Base-by-base conservation (phyloP, 805 yeast species). In the Torulaspora delbrueckii region DNA sequence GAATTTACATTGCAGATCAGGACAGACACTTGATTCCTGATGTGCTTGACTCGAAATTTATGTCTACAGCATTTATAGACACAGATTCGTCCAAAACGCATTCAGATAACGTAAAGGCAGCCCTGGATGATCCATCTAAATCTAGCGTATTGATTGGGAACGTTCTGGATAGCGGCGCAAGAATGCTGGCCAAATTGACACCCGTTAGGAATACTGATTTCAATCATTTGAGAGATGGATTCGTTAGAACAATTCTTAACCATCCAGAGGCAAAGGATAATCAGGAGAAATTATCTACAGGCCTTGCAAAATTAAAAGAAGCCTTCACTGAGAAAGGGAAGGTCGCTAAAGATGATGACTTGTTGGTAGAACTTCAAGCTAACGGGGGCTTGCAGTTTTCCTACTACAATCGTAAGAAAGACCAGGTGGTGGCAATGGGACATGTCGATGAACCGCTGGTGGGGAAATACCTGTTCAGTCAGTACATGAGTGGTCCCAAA, bases 181-280 rank as follows among this genome's bases (percentile, higher is more conserved):
- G 80, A 46, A 75, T 88, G 54, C 70, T 81, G 37, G 82, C 89
- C 22, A 73, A 95, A 51, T 82, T 91, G 47, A 81, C 84, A 8
- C 97, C 99, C 0, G 81, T 84, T 13, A 78, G 96, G 60, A 88
- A 86, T 63, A 91, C 98, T 1, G 97, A 91, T 66, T 89, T 85
- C 66, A 80, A 81, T 51, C 98, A 93, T 62, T 67, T 91, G 58
- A 78, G 85, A 53, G 98, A 93, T 60, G 98, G 98, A 0, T 77
- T 93, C 50, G 77, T 88, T 40, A 83, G 90, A 62, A 80, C 96
- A 0, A 77, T 87, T 38, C 71, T 82, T 63, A 84, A 87, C 28
- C 79, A 79, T 58, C 80, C 84, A 2, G 68, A 74, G 48, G 77
- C 83, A 42, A 80, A 80, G 53, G 66, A 71, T 5, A 68, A 74